Base-by-base conservation (phyloP, 371 early-diverging fungal genomes). In the Parasitella parasitica region DNA sequence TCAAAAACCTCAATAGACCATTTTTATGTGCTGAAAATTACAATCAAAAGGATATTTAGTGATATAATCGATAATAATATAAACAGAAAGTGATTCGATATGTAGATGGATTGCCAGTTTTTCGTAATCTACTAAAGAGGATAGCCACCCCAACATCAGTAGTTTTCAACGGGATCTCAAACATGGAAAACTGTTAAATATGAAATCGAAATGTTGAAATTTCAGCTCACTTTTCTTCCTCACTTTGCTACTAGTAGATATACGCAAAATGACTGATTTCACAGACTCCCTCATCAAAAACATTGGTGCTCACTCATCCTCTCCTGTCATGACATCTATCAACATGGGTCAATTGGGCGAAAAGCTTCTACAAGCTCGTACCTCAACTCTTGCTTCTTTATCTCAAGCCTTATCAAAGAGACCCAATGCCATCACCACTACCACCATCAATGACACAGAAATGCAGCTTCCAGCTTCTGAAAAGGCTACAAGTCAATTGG, bases 401-500 rank as follows among this genome's bases (percentile, higher is more conserved):
- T 61, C 61, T 34, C 53, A 61, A 32, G 61, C 61, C 20, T 53
- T 61, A 26, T 53, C 27, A 28, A 50, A 50, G 30, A 50, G 16
- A 6, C n/a, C 30, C 4, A n/a, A 28, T 26, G 27, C 50, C n/a
- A n/a, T n/a, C 15, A 22, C 49, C 15, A 24, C 7, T 30, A 15
- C 7, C 7, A 15, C 6, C 0, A 5, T 11, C 13, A 22, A 46
- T 12, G 22, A 11, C 0, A 4, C 46, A 8, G 13, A 11, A 7
- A 46, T 46, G 22, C 46, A 24, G 8, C 55, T 55, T 15, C 55
- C 62, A 27, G 68, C 69, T 18, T 65, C 73, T 12, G 70, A 67
- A 28, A 63, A 69, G 35, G 55, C 67, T 18, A 62, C 60, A 12
- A 68, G 77, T 4, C 64, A 59, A 18, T 56, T 77, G 6, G 67